Conservation (phyloP, 805 yeast genomes). For the Kuraishia piskuri region DNA sequence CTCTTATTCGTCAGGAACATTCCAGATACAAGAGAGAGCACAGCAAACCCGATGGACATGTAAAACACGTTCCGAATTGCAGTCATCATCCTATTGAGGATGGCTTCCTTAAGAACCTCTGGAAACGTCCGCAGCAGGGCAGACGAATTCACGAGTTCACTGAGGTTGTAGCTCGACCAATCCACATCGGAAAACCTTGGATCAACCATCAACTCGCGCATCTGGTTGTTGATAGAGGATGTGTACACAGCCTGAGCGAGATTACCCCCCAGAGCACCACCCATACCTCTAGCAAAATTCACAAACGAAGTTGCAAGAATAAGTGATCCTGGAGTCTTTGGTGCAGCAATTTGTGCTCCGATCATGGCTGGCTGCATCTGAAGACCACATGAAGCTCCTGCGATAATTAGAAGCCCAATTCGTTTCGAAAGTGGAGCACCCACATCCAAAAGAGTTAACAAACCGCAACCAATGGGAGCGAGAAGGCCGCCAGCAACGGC, state of each 20-base stretch:
- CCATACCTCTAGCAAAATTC: constrained; percentile 34
- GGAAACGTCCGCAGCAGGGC: constrained; percentile 4
- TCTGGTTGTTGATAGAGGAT: constrained; percentile 15
- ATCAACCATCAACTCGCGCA: constrained; percentile 3
- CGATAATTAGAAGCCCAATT: constrained; percentile 36
- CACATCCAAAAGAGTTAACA: constrained; percentile 30
- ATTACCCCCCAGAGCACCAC: constrained; percentile 35
- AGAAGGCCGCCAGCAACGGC: constrained; percentile 27
- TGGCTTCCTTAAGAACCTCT: constrained; percentile 7
- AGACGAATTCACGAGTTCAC: background rate
- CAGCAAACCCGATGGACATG: constrained; percentile 28
- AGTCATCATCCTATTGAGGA: constrained; percentile 21
- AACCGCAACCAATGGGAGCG: constrained; percentile 37
- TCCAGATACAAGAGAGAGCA: constrained; percentile 21
- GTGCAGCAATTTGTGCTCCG: constrained; percentile 39
- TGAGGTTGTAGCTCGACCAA: background rate
- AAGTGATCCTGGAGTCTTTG: constrained; percentile 39
- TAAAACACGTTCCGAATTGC: constrained; percentile 32
- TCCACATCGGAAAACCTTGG: background rate
- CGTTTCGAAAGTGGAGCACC: constrained; percentile 27
- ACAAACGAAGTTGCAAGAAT: constrained; percentile 38
- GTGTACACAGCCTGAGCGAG: constrained; percentile 34
- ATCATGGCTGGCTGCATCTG: constrained; percentile 36
- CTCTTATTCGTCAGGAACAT: constrained; percentile 31
- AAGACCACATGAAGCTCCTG: constrained; percentile 41